These are phyloP conservation scores for Acidomyces sp. DNA, from an alignment of 495 filamentous ascomycete genomes.

Conservation along the genomic window DNA sequence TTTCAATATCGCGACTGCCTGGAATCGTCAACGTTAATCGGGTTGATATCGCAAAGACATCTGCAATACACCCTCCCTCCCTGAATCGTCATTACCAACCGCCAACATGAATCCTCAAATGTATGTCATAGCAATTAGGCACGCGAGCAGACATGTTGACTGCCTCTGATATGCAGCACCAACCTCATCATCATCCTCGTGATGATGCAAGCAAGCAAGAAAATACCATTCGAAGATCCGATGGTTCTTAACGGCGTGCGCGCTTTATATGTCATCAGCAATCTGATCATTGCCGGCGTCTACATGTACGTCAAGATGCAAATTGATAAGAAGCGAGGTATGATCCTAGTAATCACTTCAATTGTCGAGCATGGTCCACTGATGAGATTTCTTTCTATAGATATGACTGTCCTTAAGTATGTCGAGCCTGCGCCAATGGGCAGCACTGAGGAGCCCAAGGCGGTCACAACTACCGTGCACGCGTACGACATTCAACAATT, in stretches of 20 bases:
- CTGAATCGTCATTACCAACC: too few species aligned
- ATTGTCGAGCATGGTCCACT: too few species aligned
- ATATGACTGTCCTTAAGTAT: slow-evolving; percentile 96
- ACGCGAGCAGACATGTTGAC: too few species aligned
- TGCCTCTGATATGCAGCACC: too few species aligned
- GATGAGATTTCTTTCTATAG: too few species aligned
- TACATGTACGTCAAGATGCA: slow-evolving; percentile 69
- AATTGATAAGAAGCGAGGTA: slow-evolving; percentile 95
- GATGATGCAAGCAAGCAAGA: slow-evolving; percentile 97
- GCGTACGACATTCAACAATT: slow-evolving; percentile 84
- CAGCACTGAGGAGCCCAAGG: slow-evolving; percentile 80
- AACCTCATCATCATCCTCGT: slow-evolving; percentile 36
- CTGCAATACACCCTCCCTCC: too few species aligned
- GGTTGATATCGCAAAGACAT: too few species aligned
- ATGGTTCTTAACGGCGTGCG: slow-evolving; percentile 72
- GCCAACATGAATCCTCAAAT: too few species aligned
- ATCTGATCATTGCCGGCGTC: slow-evolving; percentile 70
- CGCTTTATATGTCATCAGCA: slow-evolving; percentile 70
- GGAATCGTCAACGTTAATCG: too few species aligned
- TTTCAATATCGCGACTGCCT: too few species aligned
- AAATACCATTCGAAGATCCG: slow-evolving; percentile 87
- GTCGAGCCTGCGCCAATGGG: slow-evolving; percentile 90
- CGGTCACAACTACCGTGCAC: slow-evolving; percentile 87
- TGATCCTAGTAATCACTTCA: too few species aligned
- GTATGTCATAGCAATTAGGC: too few species aligned